Evolutionary conservation across 495 filamentous ascomycete genomes (phyloP).

Genomic region (Lichenothelia convexa): DNA sequence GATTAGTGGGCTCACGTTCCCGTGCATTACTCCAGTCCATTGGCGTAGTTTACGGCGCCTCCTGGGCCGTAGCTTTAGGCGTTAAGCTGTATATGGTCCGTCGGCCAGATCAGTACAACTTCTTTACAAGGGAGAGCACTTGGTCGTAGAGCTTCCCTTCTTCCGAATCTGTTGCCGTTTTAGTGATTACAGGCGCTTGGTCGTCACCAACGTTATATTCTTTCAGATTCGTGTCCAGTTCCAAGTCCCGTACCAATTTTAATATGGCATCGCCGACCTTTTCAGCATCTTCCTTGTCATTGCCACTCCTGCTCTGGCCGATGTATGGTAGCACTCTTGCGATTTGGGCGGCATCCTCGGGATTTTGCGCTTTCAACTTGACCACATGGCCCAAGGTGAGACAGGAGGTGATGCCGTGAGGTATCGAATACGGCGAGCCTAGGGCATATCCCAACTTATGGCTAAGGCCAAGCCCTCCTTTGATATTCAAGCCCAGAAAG

Average conservation of each 20-base stretch:
- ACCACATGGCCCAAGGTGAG: conserved; percentile 29
- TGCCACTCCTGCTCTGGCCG: conserved; percentile 18
- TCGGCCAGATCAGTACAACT: conserved; percentile 12
- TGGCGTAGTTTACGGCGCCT: too few species aligned
- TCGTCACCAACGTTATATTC: conserved; percentile 20
- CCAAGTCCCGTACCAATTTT: conserved; percentile 19
- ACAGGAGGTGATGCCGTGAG: conserved; percentile 32
- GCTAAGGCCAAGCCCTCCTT: conserved; percentile 25
- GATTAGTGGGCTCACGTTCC: too few species aligned
- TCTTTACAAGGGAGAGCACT: conserved; percentile 18
- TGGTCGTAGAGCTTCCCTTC: conserved; percentile 17
- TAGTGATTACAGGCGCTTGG: conserved; percentile 18
- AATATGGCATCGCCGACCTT: conserved; percentile 20
- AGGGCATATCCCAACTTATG: conserved; percentile 31
- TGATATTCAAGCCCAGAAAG: conserved; percentile 25
- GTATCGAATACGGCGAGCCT: conserved; percentile 30
- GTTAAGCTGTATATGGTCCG: too few species aligned
- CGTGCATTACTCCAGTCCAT: too few species aligned
- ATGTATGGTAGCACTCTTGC: conserved; percentile 24
- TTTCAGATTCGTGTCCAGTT: conserved; percentile 16
- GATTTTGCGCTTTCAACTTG: conserved; percentile 23
- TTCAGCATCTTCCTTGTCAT: conserved; percentile 19
- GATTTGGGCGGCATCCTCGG: conserved; percentile 25
- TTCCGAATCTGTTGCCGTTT: conserved; percentile 17
- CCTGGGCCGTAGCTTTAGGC: too few species aligned